Conservation (phyloP, 179 eudicot genomes). For the Sideroxylon spinosum region DNA sequence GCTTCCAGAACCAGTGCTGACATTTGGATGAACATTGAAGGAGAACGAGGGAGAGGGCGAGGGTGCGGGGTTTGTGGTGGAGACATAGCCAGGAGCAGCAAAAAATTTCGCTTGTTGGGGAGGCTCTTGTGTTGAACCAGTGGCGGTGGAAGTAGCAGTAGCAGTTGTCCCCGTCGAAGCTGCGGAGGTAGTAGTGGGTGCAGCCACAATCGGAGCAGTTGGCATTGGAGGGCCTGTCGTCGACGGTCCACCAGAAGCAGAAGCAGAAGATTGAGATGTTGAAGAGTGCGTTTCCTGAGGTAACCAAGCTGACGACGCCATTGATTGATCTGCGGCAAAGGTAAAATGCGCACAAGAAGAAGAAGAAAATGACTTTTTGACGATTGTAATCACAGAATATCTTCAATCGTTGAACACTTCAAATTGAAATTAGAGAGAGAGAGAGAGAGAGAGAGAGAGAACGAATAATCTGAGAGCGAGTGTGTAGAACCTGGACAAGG, state of each 20-base stretch:
- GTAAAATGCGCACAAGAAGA: not conserved
- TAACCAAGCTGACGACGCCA: constrained; percentile 16
- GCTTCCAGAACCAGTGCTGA: constrained; percentile 21
- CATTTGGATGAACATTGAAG: constrained; percentile 26
- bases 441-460: no score
- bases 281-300: constrained; percentile 21
- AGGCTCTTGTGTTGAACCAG: constrained; percentile 17
- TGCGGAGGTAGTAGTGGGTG: not conserved
- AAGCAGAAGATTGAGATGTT: constrained; percentile 23
- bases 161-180: not conserved
- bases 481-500: no score
- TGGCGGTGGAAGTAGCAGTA: not conserved
- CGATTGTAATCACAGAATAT: no score
- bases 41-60: constrained; percentile 25
- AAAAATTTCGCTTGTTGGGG: constrained; percentile 17
- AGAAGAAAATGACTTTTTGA: no score
- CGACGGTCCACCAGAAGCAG: constrained; percentile 6
- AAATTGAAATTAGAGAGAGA: no score
- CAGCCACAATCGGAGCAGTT: constrained; percentile 11
- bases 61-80: not conserved
- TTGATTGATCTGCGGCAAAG: not conserved
- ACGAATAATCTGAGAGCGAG: no score
- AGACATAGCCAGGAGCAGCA: constrained; percentile 21
- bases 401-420: no score
- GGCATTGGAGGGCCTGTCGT: constrained; percentile 12